Conservation (phyloP, 306 rosid species). For the Cucumis cinereus region DNA sequence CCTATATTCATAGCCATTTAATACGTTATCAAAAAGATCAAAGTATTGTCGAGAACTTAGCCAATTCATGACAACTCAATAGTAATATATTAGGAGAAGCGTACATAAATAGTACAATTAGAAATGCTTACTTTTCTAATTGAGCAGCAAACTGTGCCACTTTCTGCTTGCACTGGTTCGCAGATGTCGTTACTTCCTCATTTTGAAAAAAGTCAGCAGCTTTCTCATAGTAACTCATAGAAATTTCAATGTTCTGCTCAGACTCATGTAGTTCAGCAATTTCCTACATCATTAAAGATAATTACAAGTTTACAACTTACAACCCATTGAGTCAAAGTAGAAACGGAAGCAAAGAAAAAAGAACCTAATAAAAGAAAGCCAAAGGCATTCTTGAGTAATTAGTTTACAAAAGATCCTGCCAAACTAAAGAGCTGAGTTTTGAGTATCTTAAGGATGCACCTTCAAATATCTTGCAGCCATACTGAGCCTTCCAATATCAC, state of each 20-base stretch:
- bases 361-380: background rate
- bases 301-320: constrained; percentile 9
- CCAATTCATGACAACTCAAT: background rate
- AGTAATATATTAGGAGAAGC: background rate
- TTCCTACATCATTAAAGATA: constrained; percentile 41
- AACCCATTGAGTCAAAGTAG: background rate
- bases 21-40: background rate
- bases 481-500: constrained; percentile 95
- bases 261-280: constrained; percentile 83
- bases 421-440: background rate
- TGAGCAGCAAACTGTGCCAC: constrained; percentile 92
- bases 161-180: constrained; percentile 92
- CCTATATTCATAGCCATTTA: background rate
- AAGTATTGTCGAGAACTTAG: background rate
- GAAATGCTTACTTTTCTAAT: constrained; percentile 58
- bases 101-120: background rate
- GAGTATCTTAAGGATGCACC: constrained; percentile 25
- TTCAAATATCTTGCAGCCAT: constrained; percentile 94
- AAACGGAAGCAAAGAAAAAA: background rate
- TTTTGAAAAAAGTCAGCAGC: constrained; percentile 84
- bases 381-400: background rate
- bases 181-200: constrained; percentile 80
- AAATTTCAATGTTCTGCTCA: constrained; percentile 73
- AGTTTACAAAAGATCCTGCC: background rate
- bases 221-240: constrained; percentile 64